These are phyloP conservation scores for Mortierella sp. DNA, from an alignment of 371 early-diverging fungal species.

Conservation along the genomic window DNA sequence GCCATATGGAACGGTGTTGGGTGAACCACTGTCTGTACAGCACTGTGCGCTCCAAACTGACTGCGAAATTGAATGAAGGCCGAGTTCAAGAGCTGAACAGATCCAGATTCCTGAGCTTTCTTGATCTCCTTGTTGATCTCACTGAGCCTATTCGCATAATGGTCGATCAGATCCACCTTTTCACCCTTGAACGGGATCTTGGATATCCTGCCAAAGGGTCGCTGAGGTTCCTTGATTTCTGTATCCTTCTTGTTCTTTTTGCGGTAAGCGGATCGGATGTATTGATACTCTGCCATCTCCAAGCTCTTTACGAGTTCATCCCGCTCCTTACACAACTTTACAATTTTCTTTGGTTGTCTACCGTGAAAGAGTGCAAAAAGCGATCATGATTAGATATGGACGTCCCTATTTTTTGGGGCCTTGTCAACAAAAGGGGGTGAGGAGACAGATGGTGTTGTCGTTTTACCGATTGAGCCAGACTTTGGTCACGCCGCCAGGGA, in stretches of 20 bases:
- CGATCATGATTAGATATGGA: not conserved
- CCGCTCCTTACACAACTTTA: slow-evolving; percentile 68
- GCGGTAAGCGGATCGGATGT: slow-evolving; percentile 38
- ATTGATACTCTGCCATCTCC: slow-evolving; percentile 52
- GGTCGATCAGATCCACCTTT: slow-evolving; percentile 76
- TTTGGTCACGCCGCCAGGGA: slow-evolving; percentile 84
- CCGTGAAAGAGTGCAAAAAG: not conserved
- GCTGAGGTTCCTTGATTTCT: slow-evolving; percentile 35
- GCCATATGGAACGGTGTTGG: slow-evolving; percentile 74
- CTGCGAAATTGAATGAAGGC: slow-evolving; percentile 86
- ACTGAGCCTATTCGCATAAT: slow-evolving; percentile 64
- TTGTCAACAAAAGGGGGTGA: too few species aligned
- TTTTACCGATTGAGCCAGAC: slow-evolving; percentile 74
- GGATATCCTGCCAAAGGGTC: slow-evolving; percentile 70
- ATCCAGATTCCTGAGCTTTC: slow-evolving; percentile 51
- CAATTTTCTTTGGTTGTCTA: slow-evolving; percentile 61
- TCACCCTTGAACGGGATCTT: slow-evolving; percentile 62
- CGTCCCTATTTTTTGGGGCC: too few species aligned
- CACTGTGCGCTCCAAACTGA: slow-evolving; percentile 86
- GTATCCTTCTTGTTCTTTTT: slow-evolving; percentile 16
- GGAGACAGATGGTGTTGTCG: not conserved
- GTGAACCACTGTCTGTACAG: slow-evolving; percentile 76
- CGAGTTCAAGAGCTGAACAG: slow-evolving; percentile 60
- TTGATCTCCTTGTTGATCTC: slow-evolving; percentile 65
- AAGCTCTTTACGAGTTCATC: slow-evolving; percentile 57